Evolutionary conservation across 2,329 filamentous ascomycete genomes (phyloP), one percentile per base, ranked within the genome.

Genomic region (Berkeleyomyces rouxiae): DNA sequence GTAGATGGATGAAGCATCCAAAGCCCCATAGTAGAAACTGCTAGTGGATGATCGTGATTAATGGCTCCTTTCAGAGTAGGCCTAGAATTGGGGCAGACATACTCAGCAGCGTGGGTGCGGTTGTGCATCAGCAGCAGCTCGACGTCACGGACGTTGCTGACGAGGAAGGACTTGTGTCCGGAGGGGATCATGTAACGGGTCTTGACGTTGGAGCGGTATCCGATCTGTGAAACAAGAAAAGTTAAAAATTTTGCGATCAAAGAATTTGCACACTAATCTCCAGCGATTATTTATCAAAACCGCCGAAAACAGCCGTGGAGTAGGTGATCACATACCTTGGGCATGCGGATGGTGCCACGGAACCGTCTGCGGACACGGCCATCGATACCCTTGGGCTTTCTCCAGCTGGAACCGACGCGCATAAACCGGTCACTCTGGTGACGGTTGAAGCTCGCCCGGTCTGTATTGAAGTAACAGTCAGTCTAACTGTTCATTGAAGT

Each of bases 341-440:
- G 93, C 92, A 99, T 97, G 74, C 85, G 84, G 78, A 87, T 87
- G 80, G 88, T 89, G 74, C 93, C 90, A 80, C 89, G 90, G 84
- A 99, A 99, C 71, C 93, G 89, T 83, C 93, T 86, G 77, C 93
- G 88, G 76, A 99, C 92, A 74, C 88, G 82, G 83, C 91, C 95
- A 82, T 99, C 93, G 79, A 99, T 99, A 90, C 93, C 93, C 89
- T 99, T 99, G 71, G 93, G 93, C 85, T 97, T 99, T 81, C 93
- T 88, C 93, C 93, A 99, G 83, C 84, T 86, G 70, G 87, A 76
- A 75, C 82, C 86, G 71, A 97, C 86, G 76, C 93, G 86, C 82
- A 86, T 96, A 83, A 95, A 99, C 76, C 86, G 86, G 80, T 97
- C 93, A 78, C 84, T 88, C 86, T 99, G 93, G 82, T 99, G 93